Evolutionary conservation across 2,329 filamentous ascomycete species (phyloP), one percentile per base, ranked within the genome.

Genomic region (Diplodia intermedia): DNA sequence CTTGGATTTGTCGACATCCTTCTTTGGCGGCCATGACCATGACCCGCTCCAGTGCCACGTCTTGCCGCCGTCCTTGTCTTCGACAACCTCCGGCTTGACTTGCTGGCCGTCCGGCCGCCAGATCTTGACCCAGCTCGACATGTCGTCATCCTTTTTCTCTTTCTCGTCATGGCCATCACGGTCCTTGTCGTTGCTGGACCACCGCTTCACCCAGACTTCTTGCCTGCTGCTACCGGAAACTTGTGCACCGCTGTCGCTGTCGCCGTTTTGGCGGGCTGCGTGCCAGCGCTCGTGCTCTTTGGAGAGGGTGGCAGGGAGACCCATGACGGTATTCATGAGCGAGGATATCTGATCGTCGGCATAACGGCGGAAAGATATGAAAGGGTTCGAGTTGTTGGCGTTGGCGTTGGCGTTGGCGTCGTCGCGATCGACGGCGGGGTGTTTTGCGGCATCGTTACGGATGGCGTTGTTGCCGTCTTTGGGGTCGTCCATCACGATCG

Each of bases 301-400:
- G 20, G 67, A 78, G 47, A 79, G 75, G 23, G 75, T 74, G 4
- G 80, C 78, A 20, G 83, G 78, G 52, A 84, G 76, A 33, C 82
- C 80, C 68, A 85, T 83, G 66, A 88, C 77, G 20, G 82, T 82
- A 70, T 84, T 83, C 67, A 88, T 76, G 63, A 89, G 76, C 18
- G 83, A 84, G 9, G 82, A 83, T 71, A 88, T 82, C 68, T 86
- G 85, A 56, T 85, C 83, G 72, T 89, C 87, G 67, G 86, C 85
- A 74, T 86, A 88, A 70, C 84, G 85, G 71, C 87, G 87, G 78
- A 89, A 88, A 36, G 83, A 80, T 67, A 87, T 82, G 76, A 89
- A 88, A 0, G 86, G 86, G 69, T 88, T 57, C 26, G 49, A 11
- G 18, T 57, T 49, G 14, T 88, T 57, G 36, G 49, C 6, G 18